A percentile compares a stretch with the other conserved stretches of the same genome.
Evolutionary conservation across 768 basidiomycete species (phyloP).

Genomic region (Floccularia luteovirens): DNA sequence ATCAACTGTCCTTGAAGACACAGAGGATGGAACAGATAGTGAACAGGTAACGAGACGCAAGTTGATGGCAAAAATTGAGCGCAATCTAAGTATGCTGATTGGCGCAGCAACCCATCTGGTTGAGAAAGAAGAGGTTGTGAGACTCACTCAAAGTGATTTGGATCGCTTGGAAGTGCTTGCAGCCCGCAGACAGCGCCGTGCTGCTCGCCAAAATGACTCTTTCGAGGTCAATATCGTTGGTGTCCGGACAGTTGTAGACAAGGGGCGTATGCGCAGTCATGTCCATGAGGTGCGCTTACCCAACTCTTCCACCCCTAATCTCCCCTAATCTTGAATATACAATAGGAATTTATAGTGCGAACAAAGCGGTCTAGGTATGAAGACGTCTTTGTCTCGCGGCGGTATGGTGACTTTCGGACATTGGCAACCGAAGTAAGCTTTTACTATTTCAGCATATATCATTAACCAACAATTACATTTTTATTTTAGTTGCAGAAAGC

Average conservation of each 20-base stretch:
- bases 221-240: conserved; percentile 93
- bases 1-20: conserved; percentile 37
- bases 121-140: conserved; percentile 85
- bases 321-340: too few relatives aligned
- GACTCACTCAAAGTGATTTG: conserved; percentile 80
- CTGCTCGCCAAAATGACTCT: conserved; percentile 36
- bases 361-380: conserved; percentile 65
- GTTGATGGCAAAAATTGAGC: conserved; percentile 72
- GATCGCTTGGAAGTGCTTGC: conserved; percentile 70
- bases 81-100: conserved; percentile 77
- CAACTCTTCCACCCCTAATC: too few relatives aligned
- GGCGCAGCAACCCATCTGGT: conserved; percentile 75
- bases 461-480: conserved; percentile 6
- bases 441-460: neutral
- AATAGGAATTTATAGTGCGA: conserved; percentile 90
- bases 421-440: conserved; percentile 69
- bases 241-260: conserved; percentile 77
- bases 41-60: conserved; percentile 59
- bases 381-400: conserved; percentile 83
- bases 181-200: conserved; percentile 48
- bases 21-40: conserved; percentile 30
- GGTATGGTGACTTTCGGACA: conserved; percentile 94
- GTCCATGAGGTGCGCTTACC: conserved; percentile 74
- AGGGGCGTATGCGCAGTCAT: conserved; percentile 78
- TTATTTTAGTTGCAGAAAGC: conserved; percentile 68